A percentile compares a stretch with the other conserved stretches of the same genome.
phyloP scores from a whole-genome alignment of 78 protist species.

The slime mould (Dictyostelium discoideum) region dicty_2.7 NC_007090.3:2054001-2054500 shows the following conservation, averaged over 20 bases:
- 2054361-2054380: constrained; percentile 98
- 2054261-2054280: constrained; percentile 92
- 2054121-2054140: constrained; percentile 78
- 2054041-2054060: constrained; percentile 32
- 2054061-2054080: background rate
- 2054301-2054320: constrained; percentile 99
- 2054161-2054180: constrained; percentile 86
- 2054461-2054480: constrained; percentile 95
- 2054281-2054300: constrained; percentile 94
- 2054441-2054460: constrained; percentile 88
- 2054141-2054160: constrained; percentile 72
- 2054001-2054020: background rate
- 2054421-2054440: constrained; percentile 97
- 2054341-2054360: constrained; percentile 99
- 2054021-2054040: constrained; percentile 28
- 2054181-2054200: constrained; percentile 91
- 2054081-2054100: background rate
- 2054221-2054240: constrained; percentile 88
- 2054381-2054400: constrained; percentile 99
- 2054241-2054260: constrained; percentile 94
- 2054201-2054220: constrained; percentile 97
- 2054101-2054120: constrained; percentile 87
- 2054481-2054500: constrained; percentile 96
- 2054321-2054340: constrained; percentile 98
- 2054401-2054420: constrained; percentile 99